Evolutionary conservation across 148 eudicot species (phyloP).

Genomic region (Nyssa sinensis): DNA sequence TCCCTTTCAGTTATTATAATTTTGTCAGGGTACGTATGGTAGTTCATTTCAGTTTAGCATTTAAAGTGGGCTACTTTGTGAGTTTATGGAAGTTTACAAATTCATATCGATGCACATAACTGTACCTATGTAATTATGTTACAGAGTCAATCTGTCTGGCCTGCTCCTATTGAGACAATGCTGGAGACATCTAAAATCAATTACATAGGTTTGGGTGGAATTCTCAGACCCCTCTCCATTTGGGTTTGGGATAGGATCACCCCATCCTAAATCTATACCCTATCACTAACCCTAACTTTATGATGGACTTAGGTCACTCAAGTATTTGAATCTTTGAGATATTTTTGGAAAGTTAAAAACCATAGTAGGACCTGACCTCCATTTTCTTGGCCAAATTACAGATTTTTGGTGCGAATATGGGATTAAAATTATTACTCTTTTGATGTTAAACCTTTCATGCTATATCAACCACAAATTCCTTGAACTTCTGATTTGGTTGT

Average conservation of each 20-base stretch:
- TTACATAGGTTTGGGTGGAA: background rate
- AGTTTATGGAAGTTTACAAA: background rate
- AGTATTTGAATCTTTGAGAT: background rate
- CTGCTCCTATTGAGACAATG: background rate
- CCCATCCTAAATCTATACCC: too few species aligned
- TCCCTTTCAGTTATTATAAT: slow-evolving; percentile 64
- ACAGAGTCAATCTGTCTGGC: background rate
- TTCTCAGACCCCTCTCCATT: too few species aligned
- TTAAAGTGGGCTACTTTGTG: background rate
- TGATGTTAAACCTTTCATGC: background rate
- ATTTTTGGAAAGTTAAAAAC: background rate
- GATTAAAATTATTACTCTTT: background rate
- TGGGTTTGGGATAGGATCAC: background rate
- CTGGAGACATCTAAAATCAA: background rate
- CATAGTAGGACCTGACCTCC: background rate
- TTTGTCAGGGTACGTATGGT: slow-evolving; percentile 55
- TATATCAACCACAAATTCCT: background rate
- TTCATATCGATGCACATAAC: background rate
- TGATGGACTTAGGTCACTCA: background rate
- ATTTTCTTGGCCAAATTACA: background rate
- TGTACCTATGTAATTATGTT: background rate
- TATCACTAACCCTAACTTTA: background rate
- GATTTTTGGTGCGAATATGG: background rate
- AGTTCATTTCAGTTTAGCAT: background rate
- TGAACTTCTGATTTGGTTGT: background rate